These are phyloP conservation scores for Capsella bursapastoris DNA, from an alignment of 345 rosid genomes.

Conservation along the genomic window DNA sequence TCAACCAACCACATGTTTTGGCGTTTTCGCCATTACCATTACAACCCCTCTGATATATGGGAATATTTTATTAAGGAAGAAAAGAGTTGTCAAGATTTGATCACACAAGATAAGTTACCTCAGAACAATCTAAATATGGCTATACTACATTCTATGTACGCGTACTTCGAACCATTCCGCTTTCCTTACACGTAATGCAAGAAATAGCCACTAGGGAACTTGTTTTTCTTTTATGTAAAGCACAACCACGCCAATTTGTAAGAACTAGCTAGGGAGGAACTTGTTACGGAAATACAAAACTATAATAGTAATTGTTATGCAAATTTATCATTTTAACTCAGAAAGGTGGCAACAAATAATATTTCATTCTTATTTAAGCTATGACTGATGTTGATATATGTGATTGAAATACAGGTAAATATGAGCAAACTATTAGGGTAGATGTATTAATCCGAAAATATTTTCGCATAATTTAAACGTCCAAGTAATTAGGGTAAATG, in stretches of 20 bases:
- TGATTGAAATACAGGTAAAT: background rate
- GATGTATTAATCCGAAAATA: too few relatives aligned
- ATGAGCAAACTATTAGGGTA: background rate
- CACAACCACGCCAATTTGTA: background rate
- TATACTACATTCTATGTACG: background rate
- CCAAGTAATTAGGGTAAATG: background rate
- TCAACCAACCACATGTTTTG: background rate
- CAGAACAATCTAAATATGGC: conserved; percentile 13
- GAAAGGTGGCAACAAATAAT: background rate
- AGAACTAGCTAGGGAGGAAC: too few relatives aligned
- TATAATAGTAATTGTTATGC: background rate
- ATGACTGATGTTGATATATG: background rate
- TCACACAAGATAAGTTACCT: conserved; percentile 3
- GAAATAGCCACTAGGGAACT: background rate
- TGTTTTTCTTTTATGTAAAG: background rate
- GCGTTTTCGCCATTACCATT: too few relatives aligned
- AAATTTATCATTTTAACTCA: too few relatives aligned
- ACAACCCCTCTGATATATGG: background rate
- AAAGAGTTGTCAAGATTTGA: conserved; percentile 9
- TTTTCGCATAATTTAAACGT: background rate
- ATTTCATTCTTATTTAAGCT: background rate
- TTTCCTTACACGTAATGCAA: conserved; percentile 7
- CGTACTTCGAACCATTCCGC: background rate
- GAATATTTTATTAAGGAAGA: background rate
- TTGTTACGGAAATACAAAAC: background rate